phyloP scores from a whole-genome alignment of 1,139 yeast species.

The Sugiyamaella sp. region DNA sequence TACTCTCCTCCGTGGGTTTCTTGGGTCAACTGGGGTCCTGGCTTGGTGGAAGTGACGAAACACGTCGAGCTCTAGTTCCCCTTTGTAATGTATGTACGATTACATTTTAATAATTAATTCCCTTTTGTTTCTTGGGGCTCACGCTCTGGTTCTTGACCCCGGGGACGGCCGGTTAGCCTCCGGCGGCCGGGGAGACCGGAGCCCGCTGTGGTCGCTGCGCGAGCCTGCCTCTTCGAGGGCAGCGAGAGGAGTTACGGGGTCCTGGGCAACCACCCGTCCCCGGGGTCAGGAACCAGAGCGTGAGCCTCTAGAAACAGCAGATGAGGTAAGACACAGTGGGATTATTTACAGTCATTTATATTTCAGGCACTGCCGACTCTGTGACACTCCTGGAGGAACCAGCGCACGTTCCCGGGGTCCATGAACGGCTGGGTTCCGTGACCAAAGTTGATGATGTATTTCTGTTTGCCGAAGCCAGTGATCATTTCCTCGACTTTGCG shows the following conservation, averaged over 20 bases:
- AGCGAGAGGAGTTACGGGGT: too few species aligned
- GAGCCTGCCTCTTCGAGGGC: too few species aligned
- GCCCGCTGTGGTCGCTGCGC: too few species aligned
- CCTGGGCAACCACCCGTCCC: too few species aligned
- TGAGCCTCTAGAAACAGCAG: too few species aligned
- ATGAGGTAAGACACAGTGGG: too few species aligned
- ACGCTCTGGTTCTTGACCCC: too few species aligned
- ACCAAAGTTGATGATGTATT: constrained; percentile 91
- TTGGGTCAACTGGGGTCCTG: constrained; percentile 67
- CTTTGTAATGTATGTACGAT: constrained; percentile 2
- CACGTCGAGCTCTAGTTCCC: constrained; percentile 47
- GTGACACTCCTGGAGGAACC: constrained; percentile 86
- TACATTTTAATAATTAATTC: constrained; percentile 1
- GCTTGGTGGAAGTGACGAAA: constrained; percentile 59
- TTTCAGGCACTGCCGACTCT: constrained; percentile 55
- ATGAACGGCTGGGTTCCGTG: constrained; percentile 98
- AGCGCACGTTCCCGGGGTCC: constrained; percentile 86
- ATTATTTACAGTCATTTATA: constrained; percentile 1
- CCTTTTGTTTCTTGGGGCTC: background rate
- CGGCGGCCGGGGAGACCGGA: too few species aligned
- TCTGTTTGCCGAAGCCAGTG: constrained; percentile 83
- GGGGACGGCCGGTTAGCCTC: too few species aligned
- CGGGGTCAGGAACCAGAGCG: too few species aligned
- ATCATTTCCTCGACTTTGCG: constrained; percentile 86
- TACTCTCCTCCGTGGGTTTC: constrained; percentile 66